These are phyloP conservation scores for Diddensiella santjacobensis DNA, from an alignment of 805 yeast genomes.

Conservation along the genomic window DNA sequence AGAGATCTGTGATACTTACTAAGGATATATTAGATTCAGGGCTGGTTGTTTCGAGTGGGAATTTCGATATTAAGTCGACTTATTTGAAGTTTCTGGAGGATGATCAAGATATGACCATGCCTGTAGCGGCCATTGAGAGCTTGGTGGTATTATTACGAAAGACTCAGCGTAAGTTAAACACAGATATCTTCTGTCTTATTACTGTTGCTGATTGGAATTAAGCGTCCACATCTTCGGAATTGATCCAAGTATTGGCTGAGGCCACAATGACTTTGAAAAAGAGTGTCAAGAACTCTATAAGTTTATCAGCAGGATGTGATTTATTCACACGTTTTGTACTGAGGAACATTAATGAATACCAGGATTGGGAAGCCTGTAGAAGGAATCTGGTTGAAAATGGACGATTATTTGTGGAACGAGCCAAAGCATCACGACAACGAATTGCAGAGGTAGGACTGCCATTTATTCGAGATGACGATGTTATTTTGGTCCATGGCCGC, in stretches of 20 bases:
- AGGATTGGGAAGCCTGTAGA: conserved; percentile 94
- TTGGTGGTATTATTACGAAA: conserved; percentile 76
- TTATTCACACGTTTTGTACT: conserved; percentile 89
- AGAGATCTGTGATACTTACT: no score
- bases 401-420: conserved; percentile 82
- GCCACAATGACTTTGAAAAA: conserved; percentile 72
- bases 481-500: conserved; percentile 79
- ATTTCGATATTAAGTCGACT: conserved; percentile 75
- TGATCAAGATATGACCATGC: conserved; percentile 98
- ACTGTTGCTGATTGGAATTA: no score
- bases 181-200: background rate
- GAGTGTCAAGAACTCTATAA: conserved; percentile 84
- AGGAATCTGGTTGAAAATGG: conserved; percentile 90
- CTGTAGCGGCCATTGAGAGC: conserved; percentile 96
- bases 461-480: conserved; percentile 90
- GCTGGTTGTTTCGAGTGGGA: background rate
- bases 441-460: conserved; percentile 86
- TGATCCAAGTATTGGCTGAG: conserved; percentile 72
- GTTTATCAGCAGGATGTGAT: conserved; percentile 96
- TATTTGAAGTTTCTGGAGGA: conserved; percentile 78
- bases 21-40: background rate
- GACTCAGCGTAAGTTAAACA: conserved; percentile 52
- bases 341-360: conserved; percentile 74
- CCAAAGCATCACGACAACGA: conserved; percentile 81
- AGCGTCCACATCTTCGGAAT: conserved; percentile 86